Evolutionary conservation across 306 rosid species (phyloP), one percentile per base, ranked within the genome.

Genomic region (Cucumis sativus): DNA sequence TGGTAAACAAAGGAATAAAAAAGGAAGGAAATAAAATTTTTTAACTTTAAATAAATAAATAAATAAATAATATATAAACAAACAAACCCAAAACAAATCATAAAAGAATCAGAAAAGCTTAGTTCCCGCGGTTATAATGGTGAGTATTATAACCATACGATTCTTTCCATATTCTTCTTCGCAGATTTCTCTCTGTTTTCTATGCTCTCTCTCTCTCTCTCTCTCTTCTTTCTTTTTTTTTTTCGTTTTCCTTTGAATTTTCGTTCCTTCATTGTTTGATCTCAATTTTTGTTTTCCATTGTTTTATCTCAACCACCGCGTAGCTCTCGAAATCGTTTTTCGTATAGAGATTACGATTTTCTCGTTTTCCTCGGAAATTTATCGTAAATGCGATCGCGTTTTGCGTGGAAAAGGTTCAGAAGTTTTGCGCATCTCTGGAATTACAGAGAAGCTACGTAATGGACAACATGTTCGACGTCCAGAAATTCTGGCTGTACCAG

Each of bases 401-500:
- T 62, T 12, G 40, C 39, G 70, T 51, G 52, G 58, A n/a, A 70
- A 41, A 76, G 79, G 58, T 76, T 59, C 39, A 74, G 59, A 74
- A 66, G 66, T 56, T 74, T 56, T 43, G 40, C 59, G 15, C 55
- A 75, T 58, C 13, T 9, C 49, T 8, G 43, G 16, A 73, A 49
- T 73, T 73, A 1, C 77, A 52, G 47, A 74, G 62, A 18, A 64
- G 69, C 76, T 47, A 71, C 51, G 6, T 15, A 71, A 45, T 23
- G 25, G 25, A 23, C 16, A 85, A 71, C 75, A 77, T 81, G 55
- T 80, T 82, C 77, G 84, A 81, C 77, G 81, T 95, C 91, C 96
- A 95, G 85, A 95, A 92, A 85, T 95, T 95, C 90, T 91, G 88
- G 85, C 99, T 95, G 79, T 92, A 95, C 51, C 97, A 95, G 81